Evolutionary conservation across 148 eudicot species (phyloP), one percentile per base, ranked within the genome.

Genomic region (Vaccinium darrowii): DNA sequence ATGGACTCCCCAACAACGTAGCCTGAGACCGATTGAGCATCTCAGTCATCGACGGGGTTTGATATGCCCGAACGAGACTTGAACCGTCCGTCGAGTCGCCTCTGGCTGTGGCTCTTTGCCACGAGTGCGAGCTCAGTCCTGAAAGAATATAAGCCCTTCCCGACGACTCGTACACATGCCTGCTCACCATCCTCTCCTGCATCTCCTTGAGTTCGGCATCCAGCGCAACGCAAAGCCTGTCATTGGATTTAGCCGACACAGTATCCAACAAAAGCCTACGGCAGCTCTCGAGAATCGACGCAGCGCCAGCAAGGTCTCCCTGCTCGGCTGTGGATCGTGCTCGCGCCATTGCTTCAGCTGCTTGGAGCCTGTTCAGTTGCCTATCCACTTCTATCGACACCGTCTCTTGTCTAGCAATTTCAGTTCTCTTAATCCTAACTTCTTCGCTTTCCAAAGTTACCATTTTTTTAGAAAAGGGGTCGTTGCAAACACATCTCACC

Each of bases 81-180:
- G 92, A 87, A 58, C 94, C 87, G 56, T 93, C 95, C 12, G 89
- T 91, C 30, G 94, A 90, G 80, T 94, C 94, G 3, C 95, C 98
- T 51, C 97, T 87, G 5, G 92, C 91, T 0, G 97, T 95, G 18
- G 98, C 98, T 85, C 98, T 87, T 86, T 95, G 98, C 98, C 98
- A 95, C 1, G 98, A 95, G 84, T 94, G 98, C 11, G 97, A 94
- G 85, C 98, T 95, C 84, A 95, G 89, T 25, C 98, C 98, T 23
- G 98, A 94, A 54, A 95, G 87, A 51, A 95, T 91, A 85, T 91
- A 95, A 10, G 98, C 98, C 84, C 98, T 89, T 63, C 98, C 98
- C 0, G 98, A 93, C 63, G 93, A 88, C 90, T 95, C 98, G 25
- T 95, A 95, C 8, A 92, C 89, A 19, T 89, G 94, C 72, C 97